Conservation (phyloP, 2,329 filamentous ascomycete genomes). For the Fusarium tjaetaba region DNA sequence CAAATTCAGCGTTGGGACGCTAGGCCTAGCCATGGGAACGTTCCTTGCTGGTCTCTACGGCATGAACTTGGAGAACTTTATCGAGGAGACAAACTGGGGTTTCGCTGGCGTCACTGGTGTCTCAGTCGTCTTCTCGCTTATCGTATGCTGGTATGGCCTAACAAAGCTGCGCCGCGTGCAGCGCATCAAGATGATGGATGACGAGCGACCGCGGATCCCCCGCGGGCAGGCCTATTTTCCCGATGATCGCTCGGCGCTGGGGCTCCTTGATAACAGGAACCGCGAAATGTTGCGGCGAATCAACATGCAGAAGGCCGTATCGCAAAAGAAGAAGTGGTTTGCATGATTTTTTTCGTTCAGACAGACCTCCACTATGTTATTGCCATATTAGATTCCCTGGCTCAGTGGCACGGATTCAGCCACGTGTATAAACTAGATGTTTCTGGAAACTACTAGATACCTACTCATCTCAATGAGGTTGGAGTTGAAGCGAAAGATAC, state of each 20-base stretch:
- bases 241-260: constrained; percentile 54
- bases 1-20: constrained; percentile 93
- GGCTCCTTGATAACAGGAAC: constrained; percentile 63
- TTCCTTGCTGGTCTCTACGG: constrained; percentile 99
- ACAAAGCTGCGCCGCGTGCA: constrained; percentile 86
- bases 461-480: constrained; percentile 45
- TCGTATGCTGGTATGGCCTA: constrained; percentile 87
- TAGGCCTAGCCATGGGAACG: constrained; percentile 93
- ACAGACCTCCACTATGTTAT: background rate
- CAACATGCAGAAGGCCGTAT: constrained; percentile 58
- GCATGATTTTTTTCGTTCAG: background rate
- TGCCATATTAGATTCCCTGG: constrained; percentile 24
- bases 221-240: constrained; percentile 52
- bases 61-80: constrained; percentile 99
- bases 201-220: constrained; percentile 52
- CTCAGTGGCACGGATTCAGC: constrained; percentile 19
- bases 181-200: constrained; percentile 81
- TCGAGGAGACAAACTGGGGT: constrained; percentile 90
- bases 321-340: constrained; percentile 50
- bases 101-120: constrained; percentile 79
- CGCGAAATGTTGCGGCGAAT: constrained; percentile 64
- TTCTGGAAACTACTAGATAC: constrained; percentile 31
- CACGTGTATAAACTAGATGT: constrained; percentile 35
- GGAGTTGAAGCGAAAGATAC: constrained; percentile 31
- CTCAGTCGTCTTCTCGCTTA: constrained; percentile 76